A percentile compares a stretch with the other conserved stretches of the same genome.
phyloP scores from a whole-genome alignment of 208 protist species.

The Trichomonas vaginalis region DNA sequence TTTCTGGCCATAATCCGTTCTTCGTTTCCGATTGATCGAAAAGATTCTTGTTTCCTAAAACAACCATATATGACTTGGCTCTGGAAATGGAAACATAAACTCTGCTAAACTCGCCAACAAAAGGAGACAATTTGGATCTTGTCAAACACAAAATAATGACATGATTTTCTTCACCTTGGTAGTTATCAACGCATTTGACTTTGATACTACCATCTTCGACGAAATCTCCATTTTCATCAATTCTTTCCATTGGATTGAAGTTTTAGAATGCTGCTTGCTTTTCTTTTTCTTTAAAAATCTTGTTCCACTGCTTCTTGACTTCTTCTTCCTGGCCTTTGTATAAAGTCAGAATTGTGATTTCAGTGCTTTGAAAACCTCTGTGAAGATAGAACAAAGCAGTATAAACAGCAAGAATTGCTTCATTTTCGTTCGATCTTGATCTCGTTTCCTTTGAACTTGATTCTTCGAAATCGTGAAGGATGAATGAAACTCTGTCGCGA shows the following conservation, averaged over 20 bases:
- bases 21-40: background rate
- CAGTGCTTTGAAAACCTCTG: background rate
- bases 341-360: background rate
- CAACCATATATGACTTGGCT: background rate
- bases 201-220: background rate
- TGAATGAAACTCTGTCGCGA: background rate
- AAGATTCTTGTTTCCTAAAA: background rate
- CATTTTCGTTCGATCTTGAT: background rate
- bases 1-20: background rate
- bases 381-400: background rate
- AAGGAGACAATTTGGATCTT: background rate
- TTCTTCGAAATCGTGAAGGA: background rate
- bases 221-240: too few species aligned
- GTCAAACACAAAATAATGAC: background rate
- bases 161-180: background rate
- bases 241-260: background rate
- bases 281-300: background rate
- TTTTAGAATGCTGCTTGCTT: background rate
- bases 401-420: background rate
- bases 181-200: background rate
- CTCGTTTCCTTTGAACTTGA: background rate
- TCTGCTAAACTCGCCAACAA: background rate
- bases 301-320: background rate
- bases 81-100: background rate
- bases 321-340: background rate